phyloP scores from a whole-genome alignment of 2,329 filamentous ascomycete genomes.

The Neobulgaria alba region DNA sequence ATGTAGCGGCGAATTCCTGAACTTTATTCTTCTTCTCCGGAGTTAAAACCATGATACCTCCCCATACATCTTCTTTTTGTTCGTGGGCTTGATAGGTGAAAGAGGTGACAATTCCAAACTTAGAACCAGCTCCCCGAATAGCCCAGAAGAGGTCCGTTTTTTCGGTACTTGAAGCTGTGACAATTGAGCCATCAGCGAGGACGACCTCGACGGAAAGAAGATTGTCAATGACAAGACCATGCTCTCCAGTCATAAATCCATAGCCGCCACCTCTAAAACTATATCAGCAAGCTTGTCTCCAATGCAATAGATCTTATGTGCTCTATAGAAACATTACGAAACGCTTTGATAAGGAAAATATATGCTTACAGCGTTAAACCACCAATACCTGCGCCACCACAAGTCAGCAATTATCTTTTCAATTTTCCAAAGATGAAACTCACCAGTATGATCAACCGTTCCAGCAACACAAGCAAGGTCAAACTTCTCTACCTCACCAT shows the following conservation, averaged over 20 bases:
- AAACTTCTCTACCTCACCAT: conserved; percentile 12
- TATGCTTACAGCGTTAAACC: neutral
- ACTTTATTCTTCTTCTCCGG: too few species aligned
- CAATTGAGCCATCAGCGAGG: conserved; percentile 14
- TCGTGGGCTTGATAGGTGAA: conserved; percentile 9
- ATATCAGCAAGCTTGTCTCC: too few species aligned
- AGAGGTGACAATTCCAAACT: conserved; percentile 12
- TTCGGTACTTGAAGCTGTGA: conserved; percentile 9
- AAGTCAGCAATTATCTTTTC: neutral
- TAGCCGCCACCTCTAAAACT: conserved; percentile 27
- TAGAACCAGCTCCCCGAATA: conserved; percentile 14
- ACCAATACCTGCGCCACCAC: neutral
- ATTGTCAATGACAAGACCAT: conserved; percentile 21
- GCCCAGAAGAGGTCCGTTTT: conserved; percentile 21
- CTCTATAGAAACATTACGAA: too few species aligned
- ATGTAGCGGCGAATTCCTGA: too few species aligned
- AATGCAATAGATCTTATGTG: too few species aligned
- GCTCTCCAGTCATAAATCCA: conserved; percentile 41
- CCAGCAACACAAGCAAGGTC: conserved; percentile 20
- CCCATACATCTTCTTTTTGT: conserved; percentile 13
- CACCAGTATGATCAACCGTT: conserved; percentile 11
- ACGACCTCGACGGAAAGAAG: conserved; percentile 15
- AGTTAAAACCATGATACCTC: conserved; percentile 12
- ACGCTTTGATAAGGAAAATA: too few species aligned
- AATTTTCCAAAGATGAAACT: neutral